Conservation (phyloP, 306 rosid genomes). For the Medicago ruthenica region DNA sequence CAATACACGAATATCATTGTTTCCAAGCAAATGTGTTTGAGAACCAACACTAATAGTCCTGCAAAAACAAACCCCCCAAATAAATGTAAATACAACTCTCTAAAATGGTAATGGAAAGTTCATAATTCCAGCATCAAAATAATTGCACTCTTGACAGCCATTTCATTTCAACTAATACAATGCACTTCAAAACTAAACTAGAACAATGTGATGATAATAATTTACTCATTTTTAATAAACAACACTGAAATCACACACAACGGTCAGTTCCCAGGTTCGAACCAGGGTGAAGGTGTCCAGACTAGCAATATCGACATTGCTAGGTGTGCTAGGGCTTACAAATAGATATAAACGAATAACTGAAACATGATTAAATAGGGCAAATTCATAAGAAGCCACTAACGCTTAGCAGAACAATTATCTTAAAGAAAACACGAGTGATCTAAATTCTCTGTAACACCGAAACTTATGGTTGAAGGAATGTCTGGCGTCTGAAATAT, state of each 20-base stretch:
- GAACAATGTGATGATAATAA: constrained; percentile 15
- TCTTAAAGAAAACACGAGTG: background rate
- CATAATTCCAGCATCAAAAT: constrained; percentile 12
- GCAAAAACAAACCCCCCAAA: constrained; percentile 38
- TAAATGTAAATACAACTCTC: background rate
- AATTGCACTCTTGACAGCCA: constrained; percentile 24
- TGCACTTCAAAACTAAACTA: constrained; percentile 15
- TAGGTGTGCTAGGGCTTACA: too few species aligned
- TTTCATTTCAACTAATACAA: constrained; percentile 16
- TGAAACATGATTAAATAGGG: constrained; percentile 26
- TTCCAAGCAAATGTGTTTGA: constrained; percentile 51
- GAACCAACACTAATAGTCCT: constrained; percentile 82
- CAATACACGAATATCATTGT: constrained; percentile 64
- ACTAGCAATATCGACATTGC: too few species aligned
- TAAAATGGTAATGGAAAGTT: constrained; percentile 8
- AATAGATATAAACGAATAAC: background rate
- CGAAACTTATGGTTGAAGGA: too few species aligned
- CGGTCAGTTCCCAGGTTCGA: too few species aligned
- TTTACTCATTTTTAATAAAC: background rate
- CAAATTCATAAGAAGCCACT: constrained; percentile 53
- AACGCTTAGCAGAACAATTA: constrained; percentile 36
- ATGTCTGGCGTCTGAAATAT: too few species aligned
- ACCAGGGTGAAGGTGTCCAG: too few species aligned
- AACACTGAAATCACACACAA: background rate
- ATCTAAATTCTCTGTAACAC: too few species aligned